Evolutionary conservation across 805 yeast genomes (phyloP).

Genomic region (Starmerella vitae): DNA sequence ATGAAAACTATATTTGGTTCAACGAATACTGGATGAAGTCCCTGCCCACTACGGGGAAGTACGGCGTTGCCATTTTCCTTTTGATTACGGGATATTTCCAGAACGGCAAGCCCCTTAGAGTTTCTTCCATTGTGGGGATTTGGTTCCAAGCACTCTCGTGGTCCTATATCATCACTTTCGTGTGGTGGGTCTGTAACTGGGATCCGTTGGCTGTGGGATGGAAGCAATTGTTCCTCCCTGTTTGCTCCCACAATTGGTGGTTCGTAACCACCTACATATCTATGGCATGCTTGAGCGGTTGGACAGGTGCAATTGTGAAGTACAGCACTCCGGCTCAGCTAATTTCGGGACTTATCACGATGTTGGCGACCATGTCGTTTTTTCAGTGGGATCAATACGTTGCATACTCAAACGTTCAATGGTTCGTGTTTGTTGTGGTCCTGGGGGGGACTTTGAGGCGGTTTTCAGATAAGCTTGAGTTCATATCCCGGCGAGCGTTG

Average conservation of each 20-base stretch:
- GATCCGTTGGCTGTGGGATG: neutral
- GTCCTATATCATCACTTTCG: slow-evolving; percentile 5
- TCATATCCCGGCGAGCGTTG: slow-evolving; percentile 4
- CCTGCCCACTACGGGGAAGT: slow-evolving; percentile 11
- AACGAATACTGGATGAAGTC: slow-evolving; percentile 4
- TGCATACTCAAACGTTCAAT: slow-evolving; percentile 6
- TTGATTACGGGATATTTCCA: slow-evolving; percentile 13
- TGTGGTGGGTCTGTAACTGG: neutral
- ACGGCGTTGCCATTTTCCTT: slow-evolving; percentile 11
- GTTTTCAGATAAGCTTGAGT: neutral
- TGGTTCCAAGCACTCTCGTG: slow-evolving; percentile 12
- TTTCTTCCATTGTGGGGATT: slow-evolving; percentile 7
- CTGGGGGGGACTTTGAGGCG: slow-evolving; percentile 12
- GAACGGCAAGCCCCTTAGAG: slow-evolving; percentile 5
- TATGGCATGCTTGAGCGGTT: slow-evolving; percentile 5
- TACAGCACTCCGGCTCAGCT: slow-evolving; percentile 7
- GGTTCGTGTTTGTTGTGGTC: slow-evolving; percentile 7
- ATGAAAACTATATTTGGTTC: slow-evolving; percentile 3
- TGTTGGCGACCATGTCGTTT: slow-evolving; percentile 3
- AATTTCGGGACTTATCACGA: slow-evolving; percentile 2
- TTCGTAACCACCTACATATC: slow-evolving; percentile 9
- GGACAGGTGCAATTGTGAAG: slow-evolving; percentile 5
- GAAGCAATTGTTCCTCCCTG: slow-evolving; percentile 3
- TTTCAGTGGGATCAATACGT: slow-evolving; percentile 3
- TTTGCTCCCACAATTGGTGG: slow-evolving; percentile 9